Percentiles rank a stretch among this genome's conserved stretches.
phyloP scores from a whole-genome alignment of 805 yeast genomes.

The Saturnispora hagleri region DNA sequence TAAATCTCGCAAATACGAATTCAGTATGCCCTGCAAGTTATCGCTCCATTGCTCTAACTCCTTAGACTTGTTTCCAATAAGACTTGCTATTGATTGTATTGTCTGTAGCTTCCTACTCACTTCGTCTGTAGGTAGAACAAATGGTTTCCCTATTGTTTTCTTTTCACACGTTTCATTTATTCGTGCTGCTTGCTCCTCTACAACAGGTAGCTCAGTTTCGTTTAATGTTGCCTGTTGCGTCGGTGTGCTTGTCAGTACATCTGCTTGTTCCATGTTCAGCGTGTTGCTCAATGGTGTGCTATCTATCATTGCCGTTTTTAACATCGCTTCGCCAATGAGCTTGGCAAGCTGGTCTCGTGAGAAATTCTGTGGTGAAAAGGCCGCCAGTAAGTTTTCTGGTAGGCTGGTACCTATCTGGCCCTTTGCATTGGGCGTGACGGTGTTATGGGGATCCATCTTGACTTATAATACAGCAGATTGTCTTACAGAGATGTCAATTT shows the following conservation, averaged over 20 bases:
- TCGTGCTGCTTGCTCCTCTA: background rate
- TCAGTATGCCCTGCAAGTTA: background rate
- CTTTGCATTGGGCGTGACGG: background rate
- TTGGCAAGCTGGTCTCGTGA: conserved; percentile 1
- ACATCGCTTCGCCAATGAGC: conserved; percentile 1
- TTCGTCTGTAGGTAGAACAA: conserved; percentile 7
- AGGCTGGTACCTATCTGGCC: background rate
- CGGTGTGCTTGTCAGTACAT: conserved; percentile 3
- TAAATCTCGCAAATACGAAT: conserved; percentile 2
- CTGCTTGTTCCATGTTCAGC: background rate
- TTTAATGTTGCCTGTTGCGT: background rate
- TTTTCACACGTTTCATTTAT: background rate
- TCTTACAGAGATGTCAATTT: background rate
- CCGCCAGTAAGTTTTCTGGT: background rate
- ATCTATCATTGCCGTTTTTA: conserved; percentile 2
- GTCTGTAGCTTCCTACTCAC: conserved; percentile 6
- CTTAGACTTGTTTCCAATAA: conserved; percentile 10
- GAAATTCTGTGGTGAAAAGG: background rate
- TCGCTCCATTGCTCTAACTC: conserved; percentile 5
- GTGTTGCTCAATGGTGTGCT: background rate
- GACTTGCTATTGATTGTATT: conserved; percentile 3
- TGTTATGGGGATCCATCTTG: background rate
- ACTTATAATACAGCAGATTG: background rate
- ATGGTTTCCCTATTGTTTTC: background rate
- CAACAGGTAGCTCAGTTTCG: background rate